Evolutionary conservation across 805 yeast species (phyloP), one percentile per base, ranked within the genome.

Genomic region (Scheffersomyces coipomensis): DNA sequence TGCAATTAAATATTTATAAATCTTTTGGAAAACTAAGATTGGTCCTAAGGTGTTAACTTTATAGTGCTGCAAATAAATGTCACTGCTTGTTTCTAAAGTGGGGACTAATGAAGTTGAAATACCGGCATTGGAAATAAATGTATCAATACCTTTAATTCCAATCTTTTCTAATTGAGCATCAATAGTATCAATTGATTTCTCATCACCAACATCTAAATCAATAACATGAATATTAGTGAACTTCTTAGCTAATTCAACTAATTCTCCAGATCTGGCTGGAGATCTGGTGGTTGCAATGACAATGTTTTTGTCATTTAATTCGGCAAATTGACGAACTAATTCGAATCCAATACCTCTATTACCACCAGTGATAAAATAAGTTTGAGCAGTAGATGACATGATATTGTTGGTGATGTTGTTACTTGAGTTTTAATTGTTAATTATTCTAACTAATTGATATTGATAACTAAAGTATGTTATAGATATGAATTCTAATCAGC

Each of bases 301-400:
- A 55, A 66, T 34, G 52, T 53, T 34, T 51, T 48, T 30, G 58
- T 61, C 21, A 33, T 49, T 42, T 37, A 33, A n/a, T 27, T 13
- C 24, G 23, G 57, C 47, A 17, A 67, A 44, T 29, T 49, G 48
- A 30, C 58, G 53, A 2, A 52, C 60, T 6, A 69, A 46, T 1
- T 52, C 56, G 13, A 55, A 54, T 5, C 76, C 76, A 35, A 71
- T 62, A 3, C 76, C 76, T 39, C 69, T 55, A 17, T 70, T 65
- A 16, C 70, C 70, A 11, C 78, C 76, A 2, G 72, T 60, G 18
- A 52, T 35, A 7, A 53, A 45, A 29, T 46, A 44, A 25, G 34
- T 33, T 27, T 27, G 30, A 5, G 11, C 30, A n/a, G n/a, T n/a
- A n/a, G n/a, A n/a, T 13, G 30, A 4, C 30, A 27, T 27, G 18